Evolutionary conservation across 495 filamentous ascomycete species (phyloP), one percentile per base, ranked within the genome.

Genomic region (Podospora conica): DNA sequence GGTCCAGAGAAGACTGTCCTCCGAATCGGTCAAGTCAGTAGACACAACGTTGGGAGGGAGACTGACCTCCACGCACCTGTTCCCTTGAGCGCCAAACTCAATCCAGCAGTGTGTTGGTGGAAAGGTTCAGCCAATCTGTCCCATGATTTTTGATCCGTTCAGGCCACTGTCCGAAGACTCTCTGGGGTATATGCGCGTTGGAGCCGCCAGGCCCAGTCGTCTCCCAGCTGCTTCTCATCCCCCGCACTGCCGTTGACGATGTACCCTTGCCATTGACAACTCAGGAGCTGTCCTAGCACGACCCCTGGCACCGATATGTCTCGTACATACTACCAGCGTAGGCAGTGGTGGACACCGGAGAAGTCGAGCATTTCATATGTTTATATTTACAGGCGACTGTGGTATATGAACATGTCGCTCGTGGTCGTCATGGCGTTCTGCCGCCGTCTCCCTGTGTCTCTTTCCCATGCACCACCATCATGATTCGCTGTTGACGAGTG

Each of bases 401-500:
- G 55, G 55, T 57, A 22, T 61, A 61, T 61, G 40, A 61, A 61
- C 60, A 61, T 53, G 60, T 61, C 9, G 60, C 33, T 61, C 60
- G 33, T 20, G 7, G 58, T 21, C 15, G 27, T 11, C 28, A n/a
- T 20, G 1, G 25, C 15, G 20, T 21, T 18, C 9, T 4, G 20
- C 18, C 28, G 5, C 27, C 58, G 12, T 33, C 28, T 60, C 12
- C 9, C 24, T 12, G 21, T 40, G 15, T 60, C 10, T 31, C 22
- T 1, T 11, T 18, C 29, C 21, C 29, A 18, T 53, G 24, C 11
- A 3, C 0, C 22, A 5, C 3, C 18, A 8, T 64, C 18, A 15
- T 55, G 29, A 33, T 58, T 70, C 76, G 40, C 74, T 81, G 82
- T 92, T 93, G 58, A 96, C 94, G 67, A 98, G 81, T 63, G 83